A percentile compares a stretch with the other conserved stretches of the same genome.
Evolutionary conservation across 495 filamentous ascomycete species (phyloP).

Genomic region (Penicillium paxilli): DNA sequence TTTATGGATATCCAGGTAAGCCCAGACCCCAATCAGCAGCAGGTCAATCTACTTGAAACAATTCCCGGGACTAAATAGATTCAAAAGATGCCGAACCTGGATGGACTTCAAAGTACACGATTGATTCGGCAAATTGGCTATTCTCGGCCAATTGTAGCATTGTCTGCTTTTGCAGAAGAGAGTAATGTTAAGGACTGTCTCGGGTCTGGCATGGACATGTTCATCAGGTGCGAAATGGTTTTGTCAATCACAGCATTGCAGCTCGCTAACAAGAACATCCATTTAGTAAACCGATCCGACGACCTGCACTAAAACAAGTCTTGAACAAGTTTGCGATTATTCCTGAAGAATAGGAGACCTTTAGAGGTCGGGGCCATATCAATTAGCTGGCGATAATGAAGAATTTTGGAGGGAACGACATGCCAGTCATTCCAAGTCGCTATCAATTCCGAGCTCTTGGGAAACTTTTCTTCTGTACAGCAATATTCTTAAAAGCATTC

Average conservation of each 20-base stretch:
- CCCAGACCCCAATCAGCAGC: slow-evolving; percentile 8
- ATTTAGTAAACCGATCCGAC: slow-evolving; percentile 74
- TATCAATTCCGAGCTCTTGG: too few species aligned
- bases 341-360: slow-evolving; percentile 41
- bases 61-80: neutral
- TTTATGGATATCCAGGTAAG: slow-evolving; percentile 79
- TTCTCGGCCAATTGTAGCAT: slow-evolving; percentile 82
- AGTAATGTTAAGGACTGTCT: slow-evolving; percentile 84
- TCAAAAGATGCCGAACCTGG: slow-evolving; percentile 82
- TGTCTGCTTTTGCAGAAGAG: slow-evolving; percentile 89
- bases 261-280: neutral
- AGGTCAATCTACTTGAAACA: neutral
- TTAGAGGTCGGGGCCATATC: too few species aligned
- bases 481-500: too few species aligned
- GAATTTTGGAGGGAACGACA: too few species aligned
- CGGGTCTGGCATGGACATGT: slow-evolving; percentile 73
- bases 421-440: too few species aligned
- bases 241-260: too few species aligned
- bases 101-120: slow-evolving; percentile 84
- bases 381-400: too few species aligned
- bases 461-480: too few species aligned
- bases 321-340: slow-evolving; percentile 67
- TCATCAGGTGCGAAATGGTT: slow-evolving; percentile 44
- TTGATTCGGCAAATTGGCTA: slow-evolving; percentile 87
- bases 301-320: slow-evolving; percentile 82